These are phyloP conservation scores for Gastrolobium bilobum DNA, from an alignment of 306 rosid species.

Conservation along the genomic window DNA sequence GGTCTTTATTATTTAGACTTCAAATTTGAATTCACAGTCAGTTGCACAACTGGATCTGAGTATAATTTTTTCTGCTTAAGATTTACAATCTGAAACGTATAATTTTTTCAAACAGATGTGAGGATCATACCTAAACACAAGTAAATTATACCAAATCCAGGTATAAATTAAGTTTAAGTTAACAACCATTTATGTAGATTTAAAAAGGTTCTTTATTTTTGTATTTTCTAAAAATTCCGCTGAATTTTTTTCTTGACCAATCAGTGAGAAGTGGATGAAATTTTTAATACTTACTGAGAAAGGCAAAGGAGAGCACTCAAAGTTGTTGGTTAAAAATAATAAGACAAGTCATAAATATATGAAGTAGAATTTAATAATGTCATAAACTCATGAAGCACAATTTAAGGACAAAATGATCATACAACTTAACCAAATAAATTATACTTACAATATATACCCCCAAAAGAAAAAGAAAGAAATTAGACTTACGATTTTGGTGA, in stretches of 20 bases:
- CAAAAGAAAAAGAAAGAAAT: background rate
- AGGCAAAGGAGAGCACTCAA: background rate
- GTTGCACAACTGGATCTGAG: constrained; percentile 2
- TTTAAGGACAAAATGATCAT: background rate
- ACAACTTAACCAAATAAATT: constrained; percentile 26
- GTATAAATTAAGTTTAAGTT: background rate
- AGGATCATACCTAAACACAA: constrained; percentile 17
- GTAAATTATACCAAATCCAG: constrained; percentile 10
- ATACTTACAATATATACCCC: background rate
- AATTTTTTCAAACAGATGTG: constrained; percentile 19
- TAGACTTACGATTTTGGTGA: constrained; percentile 67
- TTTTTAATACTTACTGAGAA: background rate
- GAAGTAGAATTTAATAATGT: background rate
- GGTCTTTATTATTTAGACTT: constrained; percentile 1
- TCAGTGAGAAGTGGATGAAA: background rate
- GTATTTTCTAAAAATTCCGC: constrained; percentile 4
- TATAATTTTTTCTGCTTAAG: constrained; percentile 12
- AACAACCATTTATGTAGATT: background rate
- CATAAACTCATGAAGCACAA: background rate
- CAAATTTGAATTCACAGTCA: constrained; percentile 16
- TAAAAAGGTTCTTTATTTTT: background rate
- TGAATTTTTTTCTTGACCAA: background rate
- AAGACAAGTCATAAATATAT: background rate
- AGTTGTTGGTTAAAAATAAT: background rate
- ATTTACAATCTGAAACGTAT: constrained; percentile 28